Evolutionary conservation across 345 rosid species (phyloP), one percentile per base, ranked within the genome.

Genomic region (Crucihimalaya himalaica): DNA sequence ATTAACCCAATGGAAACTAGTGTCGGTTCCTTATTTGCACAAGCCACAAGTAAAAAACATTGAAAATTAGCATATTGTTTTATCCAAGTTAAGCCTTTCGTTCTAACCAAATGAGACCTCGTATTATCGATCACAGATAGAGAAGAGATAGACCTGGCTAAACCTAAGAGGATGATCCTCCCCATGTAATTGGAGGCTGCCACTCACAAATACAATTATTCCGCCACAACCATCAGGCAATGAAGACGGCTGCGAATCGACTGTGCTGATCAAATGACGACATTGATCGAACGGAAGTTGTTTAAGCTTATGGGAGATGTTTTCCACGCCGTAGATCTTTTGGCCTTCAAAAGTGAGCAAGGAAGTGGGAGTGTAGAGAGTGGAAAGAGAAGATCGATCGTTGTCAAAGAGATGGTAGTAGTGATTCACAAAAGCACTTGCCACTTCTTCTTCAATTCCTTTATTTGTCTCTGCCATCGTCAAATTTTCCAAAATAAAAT

Each of bases 321-420:
- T 76, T 5, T 79, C 85, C 12, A 63, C 86, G 2, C 98, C 97
- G 1, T 63, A 31, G 23, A 84, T 35, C 73, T 80, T 83, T 71
- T 88, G 89, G 13, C 98, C 96, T 68, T 93, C 97, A 6, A 93
- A 90, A 39, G 88, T 86, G n/a, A 93, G 85, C 86, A 88, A 85
- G 35, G 98, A 93, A 61, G 74, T 65, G 3, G 87, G 77, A 65
- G 82, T 86, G 80, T 90, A 90, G 23, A 93, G 92, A 6, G 84
- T 61, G 3, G 81, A 63, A 3, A 93, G 82, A 14, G 89, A 75
- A 1, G 77, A 16, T 10, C 97, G 79, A 70, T 86, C 87, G 1
- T 66, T 82, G 53, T 93, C 97, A 58, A 93, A 90, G 51, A 90
- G 89, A 57, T 81, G 63, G 80, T 87, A 88, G 75, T 90, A 93